Evolutionary conservation across 805 yeast genomes (phyloP).

Genomic region (Kurtzmaniella fragi): DNA sequence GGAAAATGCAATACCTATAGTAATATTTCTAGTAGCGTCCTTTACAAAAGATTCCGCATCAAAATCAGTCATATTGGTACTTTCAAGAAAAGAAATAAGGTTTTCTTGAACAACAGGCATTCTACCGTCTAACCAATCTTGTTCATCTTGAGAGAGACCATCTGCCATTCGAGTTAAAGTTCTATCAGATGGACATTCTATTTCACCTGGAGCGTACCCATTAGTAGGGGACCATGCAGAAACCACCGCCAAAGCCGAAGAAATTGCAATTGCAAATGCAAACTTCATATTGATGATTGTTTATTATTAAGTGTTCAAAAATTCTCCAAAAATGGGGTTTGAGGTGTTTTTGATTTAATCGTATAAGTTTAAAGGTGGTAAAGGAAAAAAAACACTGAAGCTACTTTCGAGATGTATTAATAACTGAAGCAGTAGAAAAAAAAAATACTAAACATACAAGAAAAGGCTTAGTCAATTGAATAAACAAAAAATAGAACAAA

Average conservation of each 20-base stretch:
- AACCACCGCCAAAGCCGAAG: conserved; percentile 7
- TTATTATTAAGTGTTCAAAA: too few species aligned
- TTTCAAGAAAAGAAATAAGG: conserved; percentile 41
- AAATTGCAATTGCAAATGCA: too few species aligned
- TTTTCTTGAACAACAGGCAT: conserved; percentile 41
- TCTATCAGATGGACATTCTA: conserved; percentile 44
- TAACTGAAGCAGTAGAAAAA: too few species aligned
- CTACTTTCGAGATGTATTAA: too few species aligned
- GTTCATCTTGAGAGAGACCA: conserved; percentile 42
- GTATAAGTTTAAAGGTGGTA: too few species aligned
- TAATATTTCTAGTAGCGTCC: conserved; percentile 21
- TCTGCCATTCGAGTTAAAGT: conserved; percentile 44
- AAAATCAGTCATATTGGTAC: conserved; percentile 43
- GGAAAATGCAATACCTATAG: conserved; percentile 31
- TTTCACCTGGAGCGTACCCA: conserved; percentile 57
- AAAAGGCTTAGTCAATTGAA: too few species aligned
- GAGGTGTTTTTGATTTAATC: too few species aligned
- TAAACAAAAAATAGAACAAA: too few species aligned
- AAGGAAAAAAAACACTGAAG: too few species aligned
- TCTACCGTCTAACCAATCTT: conserved; percentile 47
- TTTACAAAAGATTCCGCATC: conserved; percentile 37
- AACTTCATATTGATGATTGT: too few species aligned
- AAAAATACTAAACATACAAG: too few species aligned
- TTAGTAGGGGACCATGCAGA: conserved; percentile 50
- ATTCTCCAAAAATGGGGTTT: too few species aligned